A percentile compares a stretch with the other conserved stretches of the same genome.
Conservation (phyloP, 2,329 filamentous ascomycete genomes). For the Hyphodiscus sp. region DNA sequence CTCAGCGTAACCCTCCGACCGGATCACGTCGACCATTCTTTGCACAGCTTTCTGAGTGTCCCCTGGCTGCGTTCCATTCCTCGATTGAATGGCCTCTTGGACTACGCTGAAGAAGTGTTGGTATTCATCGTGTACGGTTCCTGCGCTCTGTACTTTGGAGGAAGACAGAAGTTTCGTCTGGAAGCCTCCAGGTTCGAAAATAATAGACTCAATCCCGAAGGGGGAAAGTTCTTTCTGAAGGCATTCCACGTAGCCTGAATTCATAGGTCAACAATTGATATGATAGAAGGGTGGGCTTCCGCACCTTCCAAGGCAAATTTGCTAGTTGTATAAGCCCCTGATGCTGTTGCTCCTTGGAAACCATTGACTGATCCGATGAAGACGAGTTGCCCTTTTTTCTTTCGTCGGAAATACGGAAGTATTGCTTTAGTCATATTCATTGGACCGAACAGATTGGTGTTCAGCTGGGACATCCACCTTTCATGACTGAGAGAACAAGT, state of each 20-base stretch:
- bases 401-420: constrained; percentile 39
- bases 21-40: constrained; percentile 34
- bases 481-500: constrained; percentile 3
- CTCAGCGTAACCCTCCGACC: constrained; percentile 25
- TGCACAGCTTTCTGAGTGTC: constrained; percentile 35
- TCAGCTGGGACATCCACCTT: constrained; percentile 30
- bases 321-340: constrained; percentile 6
- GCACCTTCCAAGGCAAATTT: constrained; percentile 18
- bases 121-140: constrained; percentile 5
- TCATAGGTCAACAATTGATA: not conserved
- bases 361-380: constrained; percentile 11
- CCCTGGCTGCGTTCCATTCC: constrained; percentile 32
- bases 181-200: constrained; percentile 44
- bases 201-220: constrained; percentile 10
- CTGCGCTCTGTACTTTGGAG: constrained; percentile 2
- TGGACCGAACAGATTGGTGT: constrained; percentile 48
- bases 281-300: not conserved
- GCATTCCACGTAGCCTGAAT: constrained; percentile 8
- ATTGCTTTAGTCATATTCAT: constrained; percentile 43
- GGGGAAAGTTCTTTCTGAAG: constrained; percentile 10
- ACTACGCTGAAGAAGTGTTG: not conserved
- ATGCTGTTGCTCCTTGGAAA: constrained; percentile 6
- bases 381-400: constrained; percentile 31
- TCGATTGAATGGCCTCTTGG: not conserved
- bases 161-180: constrained; percentile 37